Conservation (phyloP, 2,329 filamentous ascomycete species). For the Pseudocercospora musae region DNA sequence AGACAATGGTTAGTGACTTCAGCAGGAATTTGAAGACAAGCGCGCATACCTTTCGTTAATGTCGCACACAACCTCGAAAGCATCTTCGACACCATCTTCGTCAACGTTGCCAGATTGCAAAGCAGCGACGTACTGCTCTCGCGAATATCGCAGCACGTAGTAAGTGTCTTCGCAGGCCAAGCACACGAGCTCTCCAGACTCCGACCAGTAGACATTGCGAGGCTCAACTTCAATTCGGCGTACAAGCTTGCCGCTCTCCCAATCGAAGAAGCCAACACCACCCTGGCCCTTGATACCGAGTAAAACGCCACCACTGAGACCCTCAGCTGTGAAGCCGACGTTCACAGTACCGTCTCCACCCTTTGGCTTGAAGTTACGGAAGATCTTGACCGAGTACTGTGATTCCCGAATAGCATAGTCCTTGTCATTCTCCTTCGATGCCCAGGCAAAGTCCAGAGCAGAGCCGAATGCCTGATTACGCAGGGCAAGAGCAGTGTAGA, state of each 20-base stretch:
- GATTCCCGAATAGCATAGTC: constrained; percentile 98
- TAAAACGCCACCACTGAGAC: constrained; percentile 80
- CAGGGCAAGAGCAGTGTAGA: constrained; percentile 94
- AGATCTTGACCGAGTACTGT: constrained; percentile 89
- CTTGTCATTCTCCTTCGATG: constrained; percentile 94
- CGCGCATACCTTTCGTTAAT: constrained; percentile 66
- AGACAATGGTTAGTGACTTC: constrained; percentile 8
- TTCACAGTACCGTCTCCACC: constrained; percentile 69
- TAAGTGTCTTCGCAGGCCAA: constrained; percentile 93
- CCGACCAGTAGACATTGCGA: constrained; percentile 85
- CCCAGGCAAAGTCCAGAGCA: constrained; percentile 95
- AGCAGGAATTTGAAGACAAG: constrained; percentile 39
- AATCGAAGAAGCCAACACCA: constrained; percentile 94
- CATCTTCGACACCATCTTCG: constrained; percentile 87
- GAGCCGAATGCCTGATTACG: constrained; percentile 97
- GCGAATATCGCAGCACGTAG: constrained; percentile 88
- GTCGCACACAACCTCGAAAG: constrained; percentile 94
- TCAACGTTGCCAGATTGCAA: constrained; percentile 79
- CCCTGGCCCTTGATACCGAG: constrained; percentile 94
- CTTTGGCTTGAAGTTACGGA: constrained; percentile 96
- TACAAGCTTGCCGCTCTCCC: constrained; percentile 83
- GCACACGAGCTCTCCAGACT: constrained; percentile 87
- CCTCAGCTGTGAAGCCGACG: constrained; percentile 92
- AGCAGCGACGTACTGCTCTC: constrained; percentile 82
- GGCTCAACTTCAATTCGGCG: constrained; percentile 83